Base-by-base conservation (phyloP, 495 filamentous ascomycete genomes). In the Daldinia concentrica region DNA sequence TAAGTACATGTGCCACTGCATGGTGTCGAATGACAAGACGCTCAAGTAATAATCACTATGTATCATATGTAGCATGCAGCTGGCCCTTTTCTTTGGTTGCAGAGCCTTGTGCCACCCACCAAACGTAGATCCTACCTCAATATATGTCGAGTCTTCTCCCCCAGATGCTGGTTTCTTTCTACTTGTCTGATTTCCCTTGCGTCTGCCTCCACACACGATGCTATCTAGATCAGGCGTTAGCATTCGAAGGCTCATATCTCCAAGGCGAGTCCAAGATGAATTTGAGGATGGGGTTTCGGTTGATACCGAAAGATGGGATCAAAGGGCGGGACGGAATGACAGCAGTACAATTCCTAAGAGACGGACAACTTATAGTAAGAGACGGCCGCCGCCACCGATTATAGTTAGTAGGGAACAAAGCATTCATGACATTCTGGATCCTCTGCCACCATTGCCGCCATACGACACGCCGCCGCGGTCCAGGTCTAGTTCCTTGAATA, bases 401-500 rank as follows among this genome's bases (percentile, higher is more conserved):
- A 79, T 85, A 67, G 78, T 80, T 29, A 76, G 75, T 30, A 75
- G 76, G 64, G 76, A 80, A 66, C 81, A 82, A 59, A 80, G 79
- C 56, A 75, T 83, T 52, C 80, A 83, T 68, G 74, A 76, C 29
- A 79, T 81, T 29, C 66, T 76, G 24, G 69, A 74, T 22, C 63
- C 76, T 43, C 66, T 84, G 58, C 83, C 83, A 43, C 79, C 82
- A 12, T 63, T 83, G 14, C 81, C 82, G 11, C 51, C 60, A 8
- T 72, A 67, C 48, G 80, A 82, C 14, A 57, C 54, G 43, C 83
- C 80, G 17, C 81, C 82, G 19, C 77, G 80, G 63, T 83, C 84
- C 19, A 86, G 82, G 19, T 76, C 76, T 22, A 82, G 80, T 61
- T 87, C 84, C 75, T 81, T 85, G 71, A 80, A 76, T 77, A 84